Evolutionary conservation across 768 basidiomycete species (phyloP), one percentile per base, ranked within the genome.

Genomic region (Hemileccinum impolitum): DNA sequence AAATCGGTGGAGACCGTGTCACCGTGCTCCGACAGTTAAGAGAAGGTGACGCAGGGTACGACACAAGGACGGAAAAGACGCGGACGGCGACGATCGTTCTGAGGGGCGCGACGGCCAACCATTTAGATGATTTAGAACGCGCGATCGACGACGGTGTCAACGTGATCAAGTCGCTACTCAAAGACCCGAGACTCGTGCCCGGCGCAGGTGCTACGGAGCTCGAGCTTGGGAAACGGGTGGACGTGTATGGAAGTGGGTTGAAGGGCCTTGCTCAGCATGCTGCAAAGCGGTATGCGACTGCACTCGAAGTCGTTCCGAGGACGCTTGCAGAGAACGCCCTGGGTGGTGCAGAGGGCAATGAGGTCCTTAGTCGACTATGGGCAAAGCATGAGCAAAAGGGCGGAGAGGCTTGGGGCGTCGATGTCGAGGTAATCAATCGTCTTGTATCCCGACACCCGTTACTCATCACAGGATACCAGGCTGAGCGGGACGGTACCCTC

Each of bases 1-100:
- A 99, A 68, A 87, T 99, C 59, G 96, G 96, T 38, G 95, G 96
- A 6, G 96, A 99, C 72, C 86, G 95, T 48, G 96, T 98, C 43
- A 98, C 94, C 1, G 96, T 99, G 1, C 80, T 99, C 50, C 78
- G 96, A 14, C 96, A 99, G 65, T 79, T 90, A 17, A 61, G 72
- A 2, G 70, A 70, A 14, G 88, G 84, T 25, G 86, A 91, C 13
- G 75, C 74, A 5, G 85, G 81, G 18, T 84, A 79, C 55, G 78
- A 85, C 60, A 48, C 58, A 0, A 66, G 69, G 15, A 74, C 75
- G 1, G 92, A 94, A 64, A 87, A 84, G 68, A 89, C 90, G 7
- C 75, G 82, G 34, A 98, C 92, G 35, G 87, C 96, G 25, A 99
- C 95, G 14, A 89, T 99, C 67, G 91, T 99, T 17, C 74, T 99